Evolutionary conservation across 2,329 filamentous ascomycete genomes (phyloP).

Genomic region (Cladobotryum protrusum): DNA sequence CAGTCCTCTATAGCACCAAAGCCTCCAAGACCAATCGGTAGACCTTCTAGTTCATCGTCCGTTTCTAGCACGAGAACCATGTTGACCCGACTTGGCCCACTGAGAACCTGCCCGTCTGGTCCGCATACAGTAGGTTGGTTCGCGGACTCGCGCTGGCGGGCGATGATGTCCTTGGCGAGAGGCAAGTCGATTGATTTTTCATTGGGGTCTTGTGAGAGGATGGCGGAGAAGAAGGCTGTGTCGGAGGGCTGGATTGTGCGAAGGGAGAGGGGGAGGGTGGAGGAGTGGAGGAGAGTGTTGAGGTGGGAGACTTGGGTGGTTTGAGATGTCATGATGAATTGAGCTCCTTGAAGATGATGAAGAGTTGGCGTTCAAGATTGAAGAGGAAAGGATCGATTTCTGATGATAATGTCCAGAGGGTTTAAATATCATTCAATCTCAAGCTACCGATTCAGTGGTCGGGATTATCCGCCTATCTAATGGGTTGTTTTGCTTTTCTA

Average conservation of each 20-base stretch:
- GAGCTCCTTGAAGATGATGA: background rate
- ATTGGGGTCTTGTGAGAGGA: constrained; percentile 21
- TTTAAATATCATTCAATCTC: too few relatives aligned
- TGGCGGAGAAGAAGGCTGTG: constrained; percentile 16
- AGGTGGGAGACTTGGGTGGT: constrained; percentile 15
- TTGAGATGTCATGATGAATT: constrained; percentile 5
- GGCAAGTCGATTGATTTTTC: constrained; percentile 12
- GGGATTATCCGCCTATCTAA: too few relatives aligned
- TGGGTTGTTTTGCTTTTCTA: too few relatives aligned
- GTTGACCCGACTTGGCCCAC: constrained; percentile 22
- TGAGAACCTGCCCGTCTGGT: constrained; percentile 4
- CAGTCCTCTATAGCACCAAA: constrained; percentile 23
- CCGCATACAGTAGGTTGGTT: constrained; percentile 18
- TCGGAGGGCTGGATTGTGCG: constrained; percentile 19
- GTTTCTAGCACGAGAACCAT: constrained; percentile 17
- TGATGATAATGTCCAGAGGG: too few relatives aligned
- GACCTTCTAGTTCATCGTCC: constrained; percentile 4
- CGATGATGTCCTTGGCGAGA: constrained; percentile 14
- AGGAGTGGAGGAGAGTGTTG: constrained; percentile 17
- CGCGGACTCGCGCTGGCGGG: constrained; percentile 19
- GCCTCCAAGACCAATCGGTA: constrained; percentile 23
- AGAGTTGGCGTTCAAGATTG: too few relatives aligned
- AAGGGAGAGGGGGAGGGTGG: constrained; percentile 19
- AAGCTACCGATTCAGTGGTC: too few relatives aligned
- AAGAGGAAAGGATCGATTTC: too few relatives aligned